Percentiles rank a stretch among this genome's conserved stretches.
These are phyloP conservation scores for Aspergillus viridinutans DNA, from an alignment of 2,329 filamentous ascomycete species.

Conservation along the genomic window DNA sequence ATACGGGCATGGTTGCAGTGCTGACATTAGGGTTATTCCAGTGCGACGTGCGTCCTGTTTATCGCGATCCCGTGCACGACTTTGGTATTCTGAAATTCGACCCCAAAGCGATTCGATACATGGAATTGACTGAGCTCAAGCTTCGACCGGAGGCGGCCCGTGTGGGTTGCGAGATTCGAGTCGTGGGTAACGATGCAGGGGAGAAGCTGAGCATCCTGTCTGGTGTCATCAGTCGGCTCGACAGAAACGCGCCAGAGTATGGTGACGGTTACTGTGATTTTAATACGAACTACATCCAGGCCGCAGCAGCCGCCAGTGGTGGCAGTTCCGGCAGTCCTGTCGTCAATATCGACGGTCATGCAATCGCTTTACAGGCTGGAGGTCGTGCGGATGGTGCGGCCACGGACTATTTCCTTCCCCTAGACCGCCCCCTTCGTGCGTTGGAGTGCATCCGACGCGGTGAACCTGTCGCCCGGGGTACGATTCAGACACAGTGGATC, in stretches of 20 bases:
- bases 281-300: slow-evolving; percentile 95
- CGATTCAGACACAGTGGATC: slow-evolving; percentile 97
- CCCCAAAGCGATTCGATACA: slow-evolving; percentile 93
- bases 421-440: slow-evolving; percentile 84
- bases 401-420: slow-evolving; percentile 93
- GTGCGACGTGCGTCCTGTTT: slow-evolving; percentile 93
- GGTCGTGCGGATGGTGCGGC: slow-evolving; percentile 91
- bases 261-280: slow-evolving; percentile 98
- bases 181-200: slow-evolving; percentile 96
- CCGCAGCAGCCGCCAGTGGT: slow-evolving; percentile 91
- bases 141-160: slow-evolving; percentile 78
- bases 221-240: slow-evolving; percentile 91
- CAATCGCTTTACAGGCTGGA: slow-evolving; percentile 88
- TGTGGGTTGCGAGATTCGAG: slow-evolving; percentile 90
- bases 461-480: slow-evolving; percentile 75
- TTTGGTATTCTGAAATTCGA: slow-evolving; percentile 97
- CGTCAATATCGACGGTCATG: slow-evolving; percentile 88
- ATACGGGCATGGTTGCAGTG: neutral
- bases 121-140: slow-evolving; percentile 76
- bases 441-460: slow-evolving; percentile 77
- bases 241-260: slow-evolving; percentile 95
- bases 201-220: slow-evolving; percentile 98
- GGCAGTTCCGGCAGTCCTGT: slow-evolving; percentile 98
- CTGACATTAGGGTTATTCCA: slow-evolving; percentile 38
- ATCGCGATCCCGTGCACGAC: slow-evolving; percentile 96